Base-by-base conservation (phyloP, 352 stramenopile species). In the Pythium monospermum region DNA sequence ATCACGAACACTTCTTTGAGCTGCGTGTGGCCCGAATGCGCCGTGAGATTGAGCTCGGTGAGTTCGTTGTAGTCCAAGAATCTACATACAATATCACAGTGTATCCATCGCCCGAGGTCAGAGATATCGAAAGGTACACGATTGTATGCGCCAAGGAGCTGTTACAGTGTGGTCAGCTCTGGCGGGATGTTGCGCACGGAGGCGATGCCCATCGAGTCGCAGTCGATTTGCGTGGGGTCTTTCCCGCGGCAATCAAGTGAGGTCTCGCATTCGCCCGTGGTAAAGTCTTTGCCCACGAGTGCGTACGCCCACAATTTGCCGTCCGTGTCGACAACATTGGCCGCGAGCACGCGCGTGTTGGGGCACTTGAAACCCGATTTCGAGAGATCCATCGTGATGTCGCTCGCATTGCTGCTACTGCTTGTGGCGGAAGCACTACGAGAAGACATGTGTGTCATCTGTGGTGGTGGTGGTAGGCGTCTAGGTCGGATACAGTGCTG, bases 141-240 rank as follows among this genome's bases (percentile, higher is more conserved):
- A 23, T 12, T 23, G 13, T 28, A 13, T 46, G 13, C 6, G 16
- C 15, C 39, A n/a, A 28, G 6, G 22, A 12, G 6, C n/a, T 6
- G 16, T 23, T 12, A 27, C 30, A 51, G 25, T 11, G 21, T 30
- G 13, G 33, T n/a, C 26, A 31, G 30, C 27, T 38, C 31, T 27
- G 22, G 27, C 10, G 44, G 44, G 22, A 51, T 10, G 30, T 18
- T 22, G 7, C 10, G 11, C n/a, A 51, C 31, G n/a, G 30, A 4
- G 44, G 30, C 33, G 45, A 52, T 52, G 32, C 16, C 6, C 31
- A 52, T 52, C 45, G 31, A 52, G 45, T 52, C 45, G 45, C 45
- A 52, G 31, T n/a, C 15, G 30, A 52, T 32, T 11, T n/a, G n/a
- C 13, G 33, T 6, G 32, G 21, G 6, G 18, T 25, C 45, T 6